phyloP scores from a whole-genome alignment of 106 monocot species.

The Xerophyta viscosa region DNA sequence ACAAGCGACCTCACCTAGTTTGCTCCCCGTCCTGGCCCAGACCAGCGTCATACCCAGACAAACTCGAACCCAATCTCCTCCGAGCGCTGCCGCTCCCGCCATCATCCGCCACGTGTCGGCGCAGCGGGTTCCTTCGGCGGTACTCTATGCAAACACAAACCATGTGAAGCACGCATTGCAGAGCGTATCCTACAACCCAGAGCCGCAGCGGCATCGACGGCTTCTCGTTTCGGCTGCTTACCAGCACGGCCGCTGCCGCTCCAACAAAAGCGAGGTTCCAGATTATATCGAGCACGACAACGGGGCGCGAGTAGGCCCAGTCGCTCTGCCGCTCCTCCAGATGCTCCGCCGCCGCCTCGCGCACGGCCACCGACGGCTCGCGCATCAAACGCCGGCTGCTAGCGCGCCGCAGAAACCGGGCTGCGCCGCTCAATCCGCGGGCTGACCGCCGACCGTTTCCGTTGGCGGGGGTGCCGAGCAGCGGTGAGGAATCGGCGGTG shows the following conservation, averaged over 20 bases:
- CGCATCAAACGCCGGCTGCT: constrained; percentile 53
- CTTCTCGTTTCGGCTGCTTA: constrained; percentile 23
- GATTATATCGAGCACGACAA: constrained; percentile 47
- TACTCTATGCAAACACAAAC: constrained; percentile 41
- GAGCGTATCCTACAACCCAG: constrained; percentile 48
- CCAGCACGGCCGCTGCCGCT: constrained; percentile 23
- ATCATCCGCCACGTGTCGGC: not conserved
- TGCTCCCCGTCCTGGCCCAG: constrained; percentile 18
- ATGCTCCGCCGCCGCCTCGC: constrained; percentile 52
- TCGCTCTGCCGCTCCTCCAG: constrained; percentile 47
- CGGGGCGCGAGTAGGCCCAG: constrained; percentile 54
- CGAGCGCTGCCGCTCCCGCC: not conserved
- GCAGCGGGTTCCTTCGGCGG: not conserved
- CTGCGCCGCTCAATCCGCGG: constrained; percentile 29
- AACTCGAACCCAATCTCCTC: constrained; percentile 1
- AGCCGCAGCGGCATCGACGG: constrained; percentile 43
- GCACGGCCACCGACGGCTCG: constrained; percentile 48
- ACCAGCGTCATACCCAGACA: constrained; percentile 14
- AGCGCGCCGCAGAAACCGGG: constrained; percentile 37
- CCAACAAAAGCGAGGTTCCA: constrained; percentile 62
- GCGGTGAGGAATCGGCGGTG: constrained; percentile 14
- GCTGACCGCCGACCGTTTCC: constrained; percentile 3
- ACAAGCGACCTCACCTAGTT: constrained; percentile 28
- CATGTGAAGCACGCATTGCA: constrained; percentile 54
- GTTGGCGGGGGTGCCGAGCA: constrained; percentile 9